These are phyloP conservation scores for Thielaviopsis punctulata DNA, from an alignment of 2,329 filamentous ascomycete species.

Conservation along the genomic window DNA sequence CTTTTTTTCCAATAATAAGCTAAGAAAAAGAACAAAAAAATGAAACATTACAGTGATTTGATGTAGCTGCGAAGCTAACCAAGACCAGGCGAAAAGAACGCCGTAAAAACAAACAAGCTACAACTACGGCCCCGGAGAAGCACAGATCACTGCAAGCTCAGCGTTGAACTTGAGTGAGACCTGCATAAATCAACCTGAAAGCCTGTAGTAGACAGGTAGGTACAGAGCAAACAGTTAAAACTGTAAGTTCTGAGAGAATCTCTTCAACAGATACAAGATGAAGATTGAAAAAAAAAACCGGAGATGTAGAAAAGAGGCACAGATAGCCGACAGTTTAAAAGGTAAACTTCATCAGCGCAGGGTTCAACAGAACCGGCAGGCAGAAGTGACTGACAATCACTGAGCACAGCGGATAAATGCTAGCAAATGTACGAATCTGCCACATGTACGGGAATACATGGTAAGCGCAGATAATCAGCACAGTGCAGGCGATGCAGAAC, in stretches of 20 bases:
- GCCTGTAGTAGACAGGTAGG: no score
- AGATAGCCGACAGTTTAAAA: slow-evolving; percentile 8
- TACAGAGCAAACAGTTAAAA: neutral
- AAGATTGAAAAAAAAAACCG: neutral
- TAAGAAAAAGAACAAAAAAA: neutral
- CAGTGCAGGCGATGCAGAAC: slow-evolving; percentile 28
- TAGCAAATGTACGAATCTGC: slow-evolving; percentile 38
- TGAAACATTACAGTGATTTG: neutral
- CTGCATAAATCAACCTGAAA: no score
- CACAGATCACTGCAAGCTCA: neutral
- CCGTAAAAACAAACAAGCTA: neutral
- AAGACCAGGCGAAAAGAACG: neutral
- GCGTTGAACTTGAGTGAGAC: no score
- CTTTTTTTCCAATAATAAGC: neutral
- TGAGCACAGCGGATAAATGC: slow-evolving; percentile 39
- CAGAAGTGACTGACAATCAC: slow-evolving; percentile 38
- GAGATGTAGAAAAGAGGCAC: slow-evolving; percentile 1
- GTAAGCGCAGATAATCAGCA: slow-evolving; percentile 31
- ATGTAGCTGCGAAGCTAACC: neutral
- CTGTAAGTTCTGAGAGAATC: neutral
- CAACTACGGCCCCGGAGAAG: neutral
- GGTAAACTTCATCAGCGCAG: slow-evolving; percentile 35
- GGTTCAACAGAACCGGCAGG: slow-evolving; percentile 42
- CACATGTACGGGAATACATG: slow-evolving; percentile 32
- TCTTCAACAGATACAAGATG: neutral